A percentile compares a stretch with the other conserved stretches of the same genome.
phyloP scores from a whole-genome alignment of 2,329 filamentous ascomycete species.

The Tolypocladium pustulatum region DNA sequence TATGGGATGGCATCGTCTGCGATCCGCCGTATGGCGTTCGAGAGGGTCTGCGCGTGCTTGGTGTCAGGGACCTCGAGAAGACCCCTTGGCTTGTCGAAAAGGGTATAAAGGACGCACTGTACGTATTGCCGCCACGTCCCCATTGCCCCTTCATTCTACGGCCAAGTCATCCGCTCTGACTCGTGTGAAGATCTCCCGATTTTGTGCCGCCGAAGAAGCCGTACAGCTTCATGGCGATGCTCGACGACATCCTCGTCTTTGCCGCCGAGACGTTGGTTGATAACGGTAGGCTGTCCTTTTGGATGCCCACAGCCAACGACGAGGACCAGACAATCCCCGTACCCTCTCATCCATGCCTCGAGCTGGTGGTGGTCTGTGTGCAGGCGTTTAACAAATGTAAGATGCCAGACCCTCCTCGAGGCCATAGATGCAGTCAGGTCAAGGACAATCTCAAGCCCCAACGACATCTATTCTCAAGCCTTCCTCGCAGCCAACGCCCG shows the following conservation, averaged over 20 bases:
- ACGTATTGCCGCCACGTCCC: conserved; percentile 19
- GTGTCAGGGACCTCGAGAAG: conserved; percentile 57
- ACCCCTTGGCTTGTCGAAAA: conserved; percentile 52
- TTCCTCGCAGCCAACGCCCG: background rate
- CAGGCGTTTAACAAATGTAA: conserved; percentile 86
- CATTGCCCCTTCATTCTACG: background rate
- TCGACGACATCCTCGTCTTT: conserved; percentile 83
- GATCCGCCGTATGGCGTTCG: conserved; percentile 94
- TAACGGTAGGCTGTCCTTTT: conserved; percentile 75
- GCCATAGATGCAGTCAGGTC: background rate
- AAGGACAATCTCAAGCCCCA: background rate
- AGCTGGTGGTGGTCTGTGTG: conserved; percentile 65
- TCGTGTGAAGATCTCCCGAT: conserved; percentile 32
- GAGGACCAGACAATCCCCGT: conserved; percentile 66
- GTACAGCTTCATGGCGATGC: conserved; percentile 84
- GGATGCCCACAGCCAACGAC: conserved; percentile 90
- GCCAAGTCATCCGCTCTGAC: conserved; percentile 5
- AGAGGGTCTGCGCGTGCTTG: conserved; percentile 82
- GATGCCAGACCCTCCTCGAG: conserved; percentile 7
- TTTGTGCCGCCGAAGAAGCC: conserved; percentile 85
- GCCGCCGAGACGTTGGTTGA: conserved; percentile 67
- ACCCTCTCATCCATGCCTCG: conserved; percentile 65
- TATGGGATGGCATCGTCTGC: conserved; percentile 85
- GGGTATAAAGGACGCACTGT: conserved; percentile 60
- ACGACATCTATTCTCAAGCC: background rate